Percentiles rank a stretch among this genome's conserved stretches.
These are phyloP conservation scores for Trematosphaeria pertusa DNA, from an alignment of 2,329 filamentous ascomycete species.

Conservation along the genomic window DNA sequence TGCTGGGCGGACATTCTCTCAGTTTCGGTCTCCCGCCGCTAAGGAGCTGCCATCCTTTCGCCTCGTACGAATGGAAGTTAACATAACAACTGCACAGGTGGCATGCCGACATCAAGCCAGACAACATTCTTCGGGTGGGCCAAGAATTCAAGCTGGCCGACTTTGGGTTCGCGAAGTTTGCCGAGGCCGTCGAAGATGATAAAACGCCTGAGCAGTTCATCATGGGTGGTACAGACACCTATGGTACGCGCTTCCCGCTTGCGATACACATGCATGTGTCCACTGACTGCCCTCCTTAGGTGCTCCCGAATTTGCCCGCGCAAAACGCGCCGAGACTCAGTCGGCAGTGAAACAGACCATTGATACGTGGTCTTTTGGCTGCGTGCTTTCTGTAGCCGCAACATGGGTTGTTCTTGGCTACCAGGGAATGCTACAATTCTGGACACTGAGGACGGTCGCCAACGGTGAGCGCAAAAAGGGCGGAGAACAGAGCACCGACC, in stretches of 20 bases:
- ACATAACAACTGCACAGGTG: too few species aligned
- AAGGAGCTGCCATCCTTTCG: too few species aligned
- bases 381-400: constrained; percentile 49
- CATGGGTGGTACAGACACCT: constrained; percentile 45
- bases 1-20: too few species aligned
- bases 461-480: too few species aligned
- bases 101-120: constrained; percentile 54
- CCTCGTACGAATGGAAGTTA: too few species aligned
- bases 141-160: constrained; percentile 49
- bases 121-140: constrained; percentile 51
- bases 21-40: too few species aligned
- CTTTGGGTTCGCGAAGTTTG: constrained; percentile 44
- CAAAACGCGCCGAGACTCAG: too few species aligned
- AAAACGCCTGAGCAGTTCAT: constrained; percentile 7
- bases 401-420: constrained; percentile 48
- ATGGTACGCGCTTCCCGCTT: too few species aligned
- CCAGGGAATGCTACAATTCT: constrained; percentile 39
- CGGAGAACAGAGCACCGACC: constrained; percentile 1
- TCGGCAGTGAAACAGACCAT: constrained; percentile 39
- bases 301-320: too few species aligned
- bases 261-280: too few species aligned
- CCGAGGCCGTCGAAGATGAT: background rate
- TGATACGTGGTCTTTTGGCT: constrained; percentile 51
- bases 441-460: constrained; percentile 3
- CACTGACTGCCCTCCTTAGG: too few species aligned